These are phyloP conservation scores for Magnusiomyces fungicola DNA, from an alignment of 1,139 yeast species.

Conservation along the genomic window DNA sequence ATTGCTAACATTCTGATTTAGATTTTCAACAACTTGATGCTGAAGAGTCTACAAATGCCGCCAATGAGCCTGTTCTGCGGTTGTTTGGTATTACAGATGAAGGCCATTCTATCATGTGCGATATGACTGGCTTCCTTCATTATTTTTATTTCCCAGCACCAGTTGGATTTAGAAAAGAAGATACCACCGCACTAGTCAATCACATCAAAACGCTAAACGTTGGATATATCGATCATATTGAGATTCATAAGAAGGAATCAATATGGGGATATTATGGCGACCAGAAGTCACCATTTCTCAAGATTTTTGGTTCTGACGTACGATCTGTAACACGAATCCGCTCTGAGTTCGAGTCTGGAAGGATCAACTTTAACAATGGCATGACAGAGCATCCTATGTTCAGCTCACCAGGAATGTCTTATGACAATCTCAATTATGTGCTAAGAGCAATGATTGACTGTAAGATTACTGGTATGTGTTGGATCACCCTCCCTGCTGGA, in stretches of 20 bases:
- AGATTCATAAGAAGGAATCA: slow-evolving; percentile 65
- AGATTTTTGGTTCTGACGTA: slow-evolving; percentile 60
- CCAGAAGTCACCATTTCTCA: slow-evolving; percentile 69
- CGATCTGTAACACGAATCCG: slow-evolving; percentile 60
- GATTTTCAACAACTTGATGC: slow-evolving; percentile 92
- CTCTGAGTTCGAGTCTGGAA: slow-evolving; percentile 78
- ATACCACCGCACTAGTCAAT: slow-evolving; percentile 42
- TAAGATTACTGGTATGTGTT: slow-evolving; percentile 82
- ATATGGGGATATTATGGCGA: slow-evolving; percentile 92
- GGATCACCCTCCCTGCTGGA: slow-evolving; percentile 83
- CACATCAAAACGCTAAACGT: slow-evolving; percentile 37
- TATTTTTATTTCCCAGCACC: slow-evolving; percentile 94
- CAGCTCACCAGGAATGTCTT: slow-evolving; percentile 47
- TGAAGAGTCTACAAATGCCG: slow-evolving; percentile 55
- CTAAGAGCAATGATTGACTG: slow-evolving; percentile 89
- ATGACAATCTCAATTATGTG: slow-evolving; percentile 83
- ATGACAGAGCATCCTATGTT: slow-evolving; percentile 36
- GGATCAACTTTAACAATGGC: slow-evolving; percentile 53
- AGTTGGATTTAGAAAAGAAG: slow-evolving; percentile 54
- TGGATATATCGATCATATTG: slow-evolving; percentile 41
- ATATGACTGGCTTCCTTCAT: slow-evolving; percentile 81
- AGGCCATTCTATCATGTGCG: slow-evolving; percentile 85
- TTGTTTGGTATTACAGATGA: slow-evolving; percentile 86
- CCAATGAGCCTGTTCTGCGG: slow-evolving; percentile 54
- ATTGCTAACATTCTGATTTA: slow-evolving; percentile 1